Conservation (phyloP, 495 filamentous ascomycete species). For the Penicillium fimorum region DNA sequence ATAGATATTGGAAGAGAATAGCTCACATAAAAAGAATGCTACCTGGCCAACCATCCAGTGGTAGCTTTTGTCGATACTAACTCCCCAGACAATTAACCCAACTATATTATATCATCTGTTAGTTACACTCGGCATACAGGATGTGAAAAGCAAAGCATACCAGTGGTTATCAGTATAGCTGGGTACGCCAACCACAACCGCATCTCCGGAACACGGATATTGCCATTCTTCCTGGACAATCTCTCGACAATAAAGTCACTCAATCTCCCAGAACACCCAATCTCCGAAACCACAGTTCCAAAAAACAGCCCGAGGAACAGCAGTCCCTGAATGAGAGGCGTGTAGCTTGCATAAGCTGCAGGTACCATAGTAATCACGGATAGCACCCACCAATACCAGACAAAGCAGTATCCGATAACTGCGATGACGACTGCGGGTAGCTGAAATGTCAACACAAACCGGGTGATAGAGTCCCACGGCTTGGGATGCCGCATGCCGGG, state of each 20-base stretch:
- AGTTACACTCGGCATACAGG: not conserved
- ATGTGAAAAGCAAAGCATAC: conserved; percentile 26
- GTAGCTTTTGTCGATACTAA: conserved; percentile 54
- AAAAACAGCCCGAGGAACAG: conserved; percentile 58
- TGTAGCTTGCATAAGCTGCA: conserved; percentile 52
- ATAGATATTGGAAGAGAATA: not conserved
- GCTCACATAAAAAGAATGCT: conserved; percentile 53
- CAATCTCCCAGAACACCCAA: conserved; percentile 53
- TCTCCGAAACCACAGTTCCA: conserved; percentile 54
- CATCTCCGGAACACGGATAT: conserved; percentile 54
- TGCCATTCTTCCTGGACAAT: conserved; percentile 47
- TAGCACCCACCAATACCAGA: conserved; percentile 65
- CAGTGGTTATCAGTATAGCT: conserved; percentile 47
- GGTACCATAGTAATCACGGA: conserved; percentile 61
- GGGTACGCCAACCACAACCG: conserved; percentile 59
- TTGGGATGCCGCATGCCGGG: conserved; percentile 56
- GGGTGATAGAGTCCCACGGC: conserved; percentile 47
- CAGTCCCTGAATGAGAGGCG: conserved; percentile 56
- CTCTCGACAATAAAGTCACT: conserved; percentile 52
- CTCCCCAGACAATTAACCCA: conserved; percentile 54
- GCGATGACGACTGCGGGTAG: conserved; percentile 46
- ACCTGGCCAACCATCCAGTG: conserved; percentile 63
- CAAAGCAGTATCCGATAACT: conserved; percentile 54
- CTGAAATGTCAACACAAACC: conserved; percentile 50
- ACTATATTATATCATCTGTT: conserved; percentile 16